Conservation (phyloP, 306 rosid species). For the Albizia julibrissin region DNA sequence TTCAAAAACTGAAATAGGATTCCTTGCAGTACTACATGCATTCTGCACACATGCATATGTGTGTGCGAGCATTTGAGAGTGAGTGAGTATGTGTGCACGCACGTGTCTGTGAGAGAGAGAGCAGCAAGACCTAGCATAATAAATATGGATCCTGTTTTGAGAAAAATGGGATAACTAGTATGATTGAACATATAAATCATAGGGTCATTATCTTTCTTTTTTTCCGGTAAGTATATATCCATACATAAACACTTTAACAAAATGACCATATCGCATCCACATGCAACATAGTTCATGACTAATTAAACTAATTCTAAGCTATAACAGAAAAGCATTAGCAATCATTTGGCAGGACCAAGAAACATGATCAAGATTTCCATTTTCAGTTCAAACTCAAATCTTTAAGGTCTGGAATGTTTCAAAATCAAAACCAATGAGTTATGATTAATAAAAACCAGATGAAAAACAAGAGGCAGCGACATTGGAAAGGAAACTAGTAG, state of each 20-base stretch:
- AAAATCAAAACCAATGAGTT: background rate
- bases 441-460: conserved; percentile 7
- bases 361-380: conserved; percentile 15
- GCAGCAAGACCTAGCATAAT: background rate
- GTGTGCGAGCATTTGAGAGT: no score
- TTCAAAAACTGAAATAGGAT: background rate
- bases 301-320: conserved; percentile 1
- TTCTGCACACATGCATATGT: background rate
- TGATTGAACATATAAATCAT: background rate
- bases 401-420: background rate
- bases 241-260: background rate
- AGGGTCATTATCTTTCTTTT: background rate
- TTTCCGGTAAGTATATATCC: background rate
- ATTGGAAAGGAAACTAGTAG: conserved; percentile 9
- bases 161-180: background rate
- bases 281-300: conserved; percentile 5
- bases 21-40: background rate
- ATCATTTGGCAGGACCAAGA: conserved; percentile 19
- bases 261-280: background rate
- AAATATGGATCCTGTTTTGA: background rate
- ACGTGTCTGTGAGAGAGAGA: background rate
- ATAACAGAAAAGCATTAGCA: background rate
- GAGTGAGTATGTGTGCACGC: background rate
- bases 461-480: background rate
- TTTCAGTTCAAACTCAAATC: conserved; percentile 22